Evolutionary conservation across 331 rosid genomes (phyloP).

Genomic region (Acacia pycnantha): DNA sequence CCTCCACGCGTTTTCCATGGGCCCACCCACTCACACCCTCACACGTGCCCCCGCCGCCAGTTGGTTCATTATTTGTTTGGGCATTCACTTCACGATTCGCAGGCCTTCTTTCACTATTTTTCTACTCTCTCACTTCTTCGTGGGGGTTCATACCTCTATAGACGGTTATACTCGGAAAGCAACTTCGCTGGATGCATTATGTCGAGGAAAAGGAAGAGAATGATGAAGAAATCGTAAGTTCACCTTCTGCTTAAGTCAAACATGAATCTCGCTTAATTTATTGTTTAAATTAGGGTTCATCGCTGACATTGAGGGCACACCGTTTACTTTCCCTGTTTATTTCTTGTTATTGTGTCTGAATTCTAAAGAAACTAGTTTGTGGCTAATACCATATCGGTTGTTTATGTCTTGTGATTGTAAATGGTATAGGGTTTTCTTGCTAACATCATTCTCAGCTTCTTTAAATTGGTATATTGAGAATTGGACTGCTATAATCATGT

Average conservation of each 20-base stretch:
- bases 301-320: neutral
- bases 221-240: slow-evolving; percentile 30
- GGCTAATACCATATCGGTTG: neutral
- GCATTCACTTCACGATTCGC: neutral
- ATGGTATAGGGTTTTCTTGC: slow-evolving; percentile 17
- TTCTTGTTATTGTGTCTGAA: neutral
- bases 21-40: neutral
- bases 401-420: neutral
- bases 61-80: neutral
- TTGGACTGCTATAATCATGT: neutral
- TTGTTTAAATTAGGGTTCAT: slow-evolving; percentile 16
- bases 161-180: neutral
- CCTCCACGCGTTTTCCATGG: neutral
- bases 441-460: neutral
- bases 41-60: slow-evolving; percentile 15
- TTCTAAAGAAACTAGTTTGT: neutral
- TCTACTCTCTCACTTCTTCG: neutral
- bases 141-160: neutral
- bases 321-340: neutral
- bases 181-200: slow-evolving; percentile 18
- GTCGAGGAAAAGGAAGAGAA: slow-evolving; percentile 33
- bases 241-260: neutral
- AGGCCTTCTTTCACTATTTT: neutral
- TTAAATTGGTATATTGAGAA: neutral
- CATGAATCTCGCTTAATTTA: neutral